Conservation (phyloP, 441 rosid genomes). For the Adansonia grandidieri region DNA sequence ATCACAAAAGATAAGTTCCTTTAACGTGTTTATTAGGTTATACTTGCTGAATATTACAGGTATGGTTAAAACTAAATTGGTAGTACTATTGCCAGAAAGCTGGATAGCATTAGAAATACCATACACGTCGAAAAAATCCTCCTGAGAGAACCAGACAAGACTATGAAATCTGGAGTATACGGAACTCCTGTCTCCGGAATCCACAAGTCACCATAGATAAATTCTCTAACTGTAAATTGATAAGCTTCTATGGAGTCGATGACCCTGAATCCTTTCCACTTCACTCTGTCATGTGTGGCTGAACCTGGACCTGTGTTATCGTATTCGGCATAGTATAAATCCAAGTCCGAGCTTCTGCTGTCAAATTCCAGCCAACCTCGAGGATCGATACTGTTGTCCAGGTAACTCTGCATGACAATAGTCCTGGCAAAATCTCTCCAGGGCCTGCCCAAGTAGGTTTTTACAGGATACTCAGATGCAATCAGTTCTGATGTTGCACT, state of each 20-base stretch:
- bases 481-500: not conserved
- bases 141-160: not conserved
- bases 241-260: constrained; percentile 6
- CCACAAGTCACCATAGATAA: constrained; percentile 9
- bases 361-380: constrained; percentile 27
- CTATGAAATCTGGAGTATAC: constrained; percentile 12
- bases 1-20: no score
- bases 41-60: not conserved
- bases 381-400: constrained; percentile 19
- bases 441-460: constrained; percentile 27
- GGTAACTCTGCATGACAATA: constrained; percentile 25
- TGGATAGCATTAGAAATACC: not conserved
- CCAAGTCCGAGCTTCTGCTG: not conserved
- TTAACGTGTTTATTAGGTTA: not conserved
- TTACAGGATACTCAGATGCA: not conserved
- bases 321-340: constrained; percentile 18
- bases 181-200: constrained; percentile 17
- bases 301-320: constrained; percentile 24
- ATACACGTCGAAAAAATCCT: not conserved
- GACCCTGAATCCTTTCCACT: constrained; percentile 21
- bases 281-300: constrained; percentile 16
- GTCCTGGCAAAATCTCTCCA: constrained; percentile 33
- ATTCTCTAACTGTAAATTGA: constrained; percentile 17
- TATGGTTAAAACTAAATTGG: not conserved
- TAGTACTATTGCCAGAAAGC: not conserved